Base-by-base conservation (phyloP, 495 filamentous ascomycete genomes). In the Xylaria curta region DNA sequence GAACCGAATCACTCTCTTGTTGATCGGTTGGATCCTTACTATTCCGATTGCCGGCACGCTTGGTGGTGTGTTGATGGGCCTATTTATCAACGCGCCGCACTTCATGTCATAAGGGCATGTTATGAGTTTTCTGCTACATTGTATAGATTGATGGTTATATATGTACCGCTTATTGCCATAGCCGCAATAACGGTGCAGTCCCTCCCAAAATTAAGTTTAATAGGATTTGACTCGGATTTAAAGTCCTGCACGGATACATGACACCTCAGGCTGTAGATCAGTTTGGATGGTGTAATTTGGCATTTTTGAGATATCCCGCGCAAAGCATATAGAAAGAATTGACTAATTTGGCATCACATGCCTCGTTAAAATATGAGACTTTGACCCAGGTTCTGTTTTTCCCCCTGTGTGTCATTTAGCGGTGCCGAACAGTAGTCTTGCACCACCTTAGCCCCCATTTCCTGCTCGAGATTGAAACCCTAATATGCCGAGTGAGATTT, bases 11-110 rank as follows among this genome's bases (percentile, higher is more conserved):
- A 85, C 82, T 8, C 81, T 88, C 12, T 68, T 79, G 66, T 64
- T 81, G 13, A 64, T 79, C 21, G 84, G 82, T n/a, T 91, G 90
- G 89, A 84, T 91, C 72, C 76, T 86, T 74, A 92, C 90, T 0
- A 87, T 92, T 44, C 89, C 90, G 10, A 83, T 90, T 69, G 87
- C 90, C 13, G 90, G 88, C 24, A 88, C 85, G 40, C 72, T 91
- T 28, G 87, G 81, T 33, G 90, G 90, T 17, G 73, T 85, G n/a
- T 70, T 90, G 28, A 91, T 90, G 88, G 89, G 87, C 7, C 65
- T 91, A n/a, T 78, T 88, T 49, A 70, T 91, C 19, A 91, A 91
- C 62, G 85, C 89, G 13, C 89, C 89, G 62, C 86, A 88, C 67
- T 89, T 88, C 53, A 33, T 40, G 33, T 68, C 49, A 10, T 66